Evolutionary conservation across 1,284 basidiomycete species (phyloP), one percentile per base, ranked within the genome.

Genomic region (Pseudozyma thailandica): DNA sequence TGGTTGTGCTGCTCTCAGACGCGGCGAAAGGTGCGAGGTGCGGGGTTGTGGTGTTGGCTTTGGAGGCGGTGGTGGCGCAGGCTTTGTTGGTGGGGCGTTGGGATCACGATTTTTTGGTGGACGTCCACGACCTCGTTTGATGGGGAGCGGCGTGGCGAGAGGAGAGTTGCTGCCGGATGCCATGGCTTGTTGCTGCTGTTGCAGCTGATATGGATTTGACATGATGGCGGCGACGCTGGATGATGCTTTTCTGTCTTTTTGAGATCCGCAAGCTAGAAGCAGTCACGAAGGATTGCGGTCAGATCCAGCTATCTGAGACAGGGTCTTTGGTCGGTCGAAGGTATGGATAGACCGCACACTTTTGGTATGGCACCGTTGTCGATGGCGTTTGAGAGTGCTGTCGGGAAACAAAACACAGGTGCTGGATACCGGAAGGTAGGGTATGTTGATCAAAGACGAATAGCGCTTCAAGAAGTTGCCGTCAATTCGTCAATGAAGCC

Each of bases 41-140:
- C 68, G 60, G 37, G 61, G 71, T 47, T 64, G 71, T n/a, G 71
- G 58, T 35, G 57, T 53, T 4, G 53, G 56, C 50, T 69, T 58
- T 21, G 52, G 56, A 13, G 63, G 59, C 31, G 52, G 52, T 38
- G 65, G 70, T 16, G 48, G 43, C 2, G 51, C 21, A 8, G 45
- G 26, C n/a, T 48, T 49, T 13, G 53, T 30, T 6, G 60, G 55
- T 13, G 59, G 42, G n/a, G 66, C 59, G 42, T 59, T 63, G 21
- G 59, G 61, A 21, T 68, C 57, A 37, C 71, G 64, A 23, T 73
- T 57, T 54, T 73, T 73, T 30, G 71, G 71, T 26, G 71, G 71
- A 30, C 71, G 51, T 1, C 71, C 71, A n/a, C 64, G 55, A 7
- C 71, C 71, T 7, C 71, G 59, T 42, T 60, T 69, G 53, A 61